Evolutionary conservation across 169 alveolate species (phyloP), one percentile per base, ranked within the genome.

Genomic region (Theileria luwenshuni): DNA sequence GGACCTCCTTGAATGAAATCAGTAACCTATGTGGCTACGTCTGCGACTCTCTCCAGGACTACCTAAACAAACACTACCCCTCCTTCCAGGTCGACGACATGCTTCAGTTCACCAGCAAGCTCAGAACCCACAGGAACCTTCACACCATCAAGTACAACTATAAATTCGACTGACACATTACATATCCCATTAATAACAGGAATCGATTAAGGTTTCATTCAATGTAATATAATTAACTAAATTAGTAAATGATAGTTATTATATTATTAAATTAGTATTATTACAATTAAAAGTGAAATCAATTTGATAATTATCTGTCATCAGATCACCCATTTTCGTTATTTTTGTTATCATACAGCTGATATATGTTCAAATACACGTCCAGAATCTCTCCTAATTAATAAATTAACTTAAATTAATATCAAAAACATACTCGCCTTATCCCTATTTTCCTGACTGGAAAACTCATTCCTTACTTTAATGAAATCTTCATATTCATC

Each of bases 21-120:
- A 68, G 83, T 42, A 65, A 79, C 56, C 41, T 51, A n/a, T 79
- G 87, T 19, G 87, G 83, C 0, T 51, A 69, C 12, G 49, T 79
- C 5, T 77, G 83, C n/a, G 83, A 79, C 2, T 48, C 43, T 60
- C 21, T 79, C 51, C 68, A 79, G 42, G 62, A 54, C 8, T 38
- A 38, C 45, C 17, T 38, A 10, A 38, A 10, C 45, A 10, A 38
- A 5, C 5, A 38, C 17, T 10, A 38, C 45, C 45, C 45, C 45
- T 38, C 32, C 0, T 59, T 21, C 0, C 27, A 32, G 10, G 10
- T 51, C 5, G 61, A 51, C 5, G 41, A 51, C 35, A 5, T 51
- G 35, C 30, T 25, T 5, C 5, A 23, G 15, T 25, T 51, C 61
- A 51, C 61, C 15, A 51, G 35, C 30, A 51, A 51, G 10, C 61